Percentiles rank a stretch among this genome's conserved stretches.
phyloP scores from a whole-genome alignment of 768 basidiomycete species.

The Jaapia argillacea region DNA sequence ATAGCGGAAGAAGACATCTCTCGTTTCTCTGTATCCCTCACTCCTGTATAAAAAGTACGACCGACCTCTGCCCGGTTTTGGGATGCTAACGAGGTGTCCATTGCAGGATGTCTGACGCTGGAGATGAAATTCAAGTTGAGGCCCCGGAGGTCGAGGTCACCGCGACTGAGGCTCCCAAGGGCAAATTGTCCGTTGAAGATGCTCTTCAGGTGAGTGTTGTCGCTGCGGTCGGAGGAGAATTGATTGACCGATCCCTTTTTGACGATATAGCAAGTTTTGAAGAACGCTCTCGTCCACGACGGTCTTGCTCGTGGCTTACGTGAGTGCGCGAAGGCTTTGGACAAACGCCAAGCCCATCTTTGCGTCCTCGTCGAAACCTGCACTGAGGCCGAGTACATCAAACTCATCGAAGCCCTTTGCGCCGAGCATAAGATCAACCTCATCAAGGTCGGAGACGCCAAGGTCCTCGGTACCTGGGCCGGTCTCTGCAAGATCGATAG shows the following conservation, averaged over 20 bases:
- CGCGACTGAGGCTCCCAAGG: conserved; percentile 87
- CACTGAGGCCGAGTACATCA: conserved; percentile 99
- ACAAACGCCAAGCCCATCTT: conserved; percentile 97
- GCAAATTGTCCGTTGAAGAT: conserved; percentile 93
- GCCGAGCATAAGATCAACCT: conserved; percentile 99
- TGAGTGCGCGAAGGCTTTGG: conserved; percentile 95
- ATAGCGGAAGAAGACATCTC: conserved; percentile 90
- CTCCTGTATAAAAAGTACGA: conserved; percentile 16
- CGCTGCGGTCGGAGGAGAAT: no score
- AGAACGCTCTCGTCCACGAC: conserved; percentile 96
- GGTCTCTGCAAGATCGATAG: conserved; percentile 99
- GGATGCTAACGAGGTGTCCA: conserved; percentile 1
- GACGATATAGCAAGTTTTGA: conserved; percentile 95
- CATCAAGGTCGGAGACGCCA: conserved; percentile 98
- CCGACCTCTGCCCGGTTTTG: no score
- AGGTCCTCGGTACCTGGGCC: conserved; percentile 96
- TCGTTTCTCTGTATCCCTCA: conserved; percentile 7
- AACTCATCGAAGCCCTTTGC: conserved; percentile 99
- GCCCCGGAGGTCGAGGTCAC: conserved; percentile 58
- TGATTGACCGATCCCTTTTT: not conserved
- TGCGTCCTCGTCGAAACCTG: conserved; percentile 99
- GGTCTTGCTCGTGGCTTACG: conserved; percentile 97
- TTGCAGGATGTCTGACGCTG: conserved; percentile 90
- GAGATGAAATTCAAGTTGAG: conserved; percentile 86
- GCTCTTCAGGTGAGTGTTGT: conserved; percentile 62